Evolutionary conservation across 148 eudicot species (phyloP).

Genomic region (Polygonum aviculare): DNA sequence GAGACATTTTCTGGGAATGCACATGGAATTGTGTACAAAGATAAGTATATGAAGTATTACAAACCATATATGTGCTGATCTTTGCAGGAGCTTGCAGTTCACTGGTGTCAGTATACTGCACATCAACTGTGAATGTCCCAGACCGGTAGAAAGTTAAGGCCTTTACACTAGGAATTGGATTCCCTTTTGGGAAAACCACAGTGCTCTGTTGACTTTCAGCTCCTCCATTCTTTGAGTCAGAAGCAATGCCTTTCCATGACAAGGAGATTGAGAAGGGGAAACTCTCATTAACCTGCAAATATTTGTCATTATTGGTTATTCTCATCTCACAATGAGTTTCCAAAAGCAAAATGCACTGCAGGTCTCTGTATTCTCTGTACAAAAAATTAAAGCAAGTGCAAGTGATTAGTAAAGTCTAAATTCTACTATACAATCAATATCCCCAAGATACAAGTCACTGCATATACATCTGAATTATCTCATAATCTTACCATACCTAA

Average conservation of each 20-base stretch:
- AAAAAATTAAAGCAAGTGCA: neutral
- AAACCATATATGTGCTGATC: slow-evolving; percentile 81
- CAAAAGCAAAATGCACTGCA: neutral
- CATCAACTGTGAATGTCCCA: slow-evolving; percentile 61
- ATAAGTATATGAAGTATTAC: neutral
- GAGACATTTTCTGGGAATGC: neutral
- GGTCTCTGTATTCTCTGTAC: neutral
- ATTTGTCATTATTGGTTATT: neutral
- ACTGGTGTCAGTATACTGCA: slow-evolving; percentile 74
- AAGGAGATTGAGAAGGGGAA: slow-evolving; percentile 72
- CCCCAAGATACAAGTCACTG: neutral
- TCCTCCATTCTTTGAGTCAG: slow-evolving; percentile 45
- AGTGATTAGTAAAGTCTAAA: neutral
- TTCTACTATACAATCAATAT: neutral
- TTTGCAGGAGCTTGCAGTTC: slow-evolving; percentile 71
- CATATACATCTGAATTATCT: neutral
- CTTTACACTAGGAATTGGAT: slow-evolving; percentile 70
- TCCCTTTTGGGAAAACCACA: slow-evolving; percentile 79
- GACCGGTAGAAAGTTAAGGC: slow-evolving; percentile 72
- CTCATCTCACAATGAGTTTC: neutral
- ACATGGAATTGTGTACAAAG: neutral
- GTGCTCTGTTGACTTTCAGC: slow-evolving; percentile 59
- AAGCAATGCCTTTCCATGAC: slow-evolving; percentile 69
- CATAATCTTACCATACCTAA: neutral
- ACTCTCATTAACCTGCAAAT: slow-evolving; percentile 70